Percentiles rank a stretch among this genome's conserved stretches.
phyloP scores from a whole-genome alignment of 805 yeast species.

The Monosporozyma siamensis region DNA sequence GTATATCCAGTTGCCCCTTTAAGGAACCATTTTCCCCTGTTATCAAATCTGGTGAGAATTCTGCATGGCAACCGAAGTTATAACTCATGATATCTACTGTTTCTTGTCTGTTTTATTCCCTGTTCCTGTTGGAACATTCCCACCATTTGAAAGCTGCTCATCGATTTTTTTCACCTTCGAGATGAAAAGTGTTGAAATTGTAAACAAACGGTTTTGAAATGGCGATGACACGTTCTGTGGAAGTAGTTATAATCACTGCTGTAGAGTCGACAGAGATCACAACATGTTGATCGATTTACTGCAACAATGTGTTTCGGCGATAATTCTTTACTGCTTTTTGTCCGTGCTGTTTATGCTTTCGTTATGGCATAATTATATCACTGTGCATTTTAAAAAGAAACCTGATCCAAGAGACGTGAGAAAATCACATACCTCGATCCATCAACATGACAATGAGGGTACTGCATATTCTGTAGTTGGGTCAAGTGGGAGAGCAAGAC shows the following conservation, averaged over 20 bases:
- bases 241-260: no score
- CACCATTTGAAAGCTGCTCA: not conserved
- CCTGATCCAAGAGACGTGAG: conserved; percentile 26
- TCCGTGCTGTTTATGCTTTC: conserved; percentile 22
- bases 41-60: not conserved
- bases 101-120: no score
- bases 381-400: conserved; percentile 17
- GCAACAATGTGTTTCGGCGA: conserved; percentile 7
- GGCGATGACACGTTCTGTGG: no score
- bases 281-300: conserved; percentile 4
- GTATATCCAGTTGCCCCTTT: conserved; percentile 4
- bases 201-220: not conserved
- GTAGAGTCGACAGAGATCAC: no score
- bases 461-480: not conserved
- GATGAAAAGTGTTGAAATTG: not conserved
- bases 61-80: not conserved
- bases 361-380: conserved; percentile 24
- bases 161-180: not conserved
- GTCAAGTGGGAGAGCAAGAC: not conserved
- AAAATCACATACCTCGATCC: conserved; percentile 16
- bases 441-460: not conserved
- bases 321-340: conserved; percentile 13
- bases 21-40: no score
- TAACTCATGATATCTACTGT: not conserved
- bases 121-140: no score